Evolutionary conservation across 2,329 filamentous ascomycete species (phyloP).

Genomic region (Lecanosticta acicola): DNA sequence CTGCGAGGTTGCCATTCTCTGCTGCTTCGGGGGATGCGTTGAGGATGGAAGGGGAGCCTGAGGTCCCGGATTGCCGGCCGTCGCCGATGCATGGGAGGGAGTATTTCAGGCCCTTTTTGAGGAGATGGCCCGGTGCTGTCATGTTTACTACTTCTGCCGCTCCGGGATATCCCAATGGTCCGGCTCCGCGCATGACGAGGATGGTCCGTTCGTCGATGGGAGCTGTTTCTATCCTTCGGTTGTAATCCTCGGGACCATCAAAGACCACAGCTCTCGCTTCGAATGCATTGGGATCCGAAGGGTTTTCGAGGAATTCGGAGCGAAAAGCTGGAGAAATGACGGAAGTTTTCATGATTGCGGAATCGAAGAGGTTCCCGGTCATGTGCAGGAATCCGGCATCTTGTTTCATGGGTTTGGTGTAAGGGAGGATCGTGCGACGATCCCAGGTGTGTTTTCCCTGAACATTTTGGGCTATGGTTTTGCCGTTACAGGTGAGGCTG

Average conservation of each 20-base stretch:
- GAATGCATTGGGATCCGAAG: conserved; percentile 26
- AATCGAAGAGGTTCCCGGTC: conserved; percentile 29
- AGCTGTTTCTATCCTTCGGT: conserved; percentile 26
- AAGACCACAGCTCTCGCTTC: conserved; percentile 28
- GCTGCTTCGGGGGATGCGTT: conserved; percentile 53
- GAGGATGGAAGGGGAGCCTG: conserved; percentile 51
- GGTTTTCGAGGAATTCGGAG: conserved; percentile 25
- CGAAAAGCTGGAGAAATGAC: conserved; percentile 27
- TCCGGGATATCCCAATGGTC: conserved; percentile 29
- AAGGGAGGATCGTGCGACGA: conserved; percentile 43
- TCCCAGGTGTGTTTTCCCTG: conserved; percentile 47
- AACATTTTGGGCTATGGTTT: conserved; percentile 42
- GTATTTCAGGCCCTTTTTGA: conserved; percentile 35
- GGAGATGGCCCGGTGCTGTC: conserved; percentile 27
- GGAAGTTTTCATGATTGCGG: conserved; percentile 30
- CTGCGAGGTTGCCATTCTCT: conserved; percentile 49
- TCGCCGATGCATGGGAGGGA: conserved; percentile 49
- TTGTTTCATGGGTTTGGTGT: conserved; percentile 42
- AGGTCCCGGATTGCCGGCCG: conserved; percentile 52
- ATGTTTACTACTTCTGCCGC: conserved; percentile 32
- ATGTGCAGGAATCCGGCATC: conserved; percentile 46
- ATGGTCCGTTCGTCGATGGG: conserved; percentile 28
- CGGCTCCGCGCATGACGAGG: conserved; percentile 29
- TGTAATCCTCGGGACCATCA: conserved; percentile 30
- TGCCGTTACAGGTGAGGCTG: conserved; percentile 45